Evolutionary conservation across 352 stramenopile genomes (phyloP).

Genomic region (Globisporangium ultimum): DNA sequence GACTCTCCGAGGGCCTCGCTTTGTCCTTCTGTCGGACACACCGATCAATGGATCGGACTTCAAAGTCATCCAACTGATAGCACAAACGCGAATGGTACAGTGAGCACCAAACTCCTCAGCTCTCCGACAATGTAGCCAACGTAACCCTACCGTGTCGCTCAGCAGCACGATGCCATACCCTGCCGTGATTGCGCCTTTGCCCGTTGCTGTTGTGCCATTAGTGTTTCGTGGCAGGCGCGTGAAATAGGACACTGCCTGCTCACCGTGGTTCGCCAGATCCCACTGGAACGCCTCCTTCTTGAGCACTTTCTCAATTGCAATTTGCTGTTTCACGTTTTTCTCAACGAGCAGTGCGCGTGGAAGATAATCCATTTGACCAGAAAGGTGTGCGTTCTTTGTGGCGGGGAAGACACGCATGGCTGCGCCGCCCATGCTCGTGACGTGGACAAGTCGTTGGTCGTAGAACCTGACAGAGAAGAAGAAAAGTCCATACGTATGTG

Average conservation of each 20-base stretch:
- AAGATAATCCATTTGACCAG: constrained; percentile 48
- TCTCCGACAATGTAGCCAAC: not conserved
- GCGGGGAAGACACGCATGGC: constrained; percentile 45
- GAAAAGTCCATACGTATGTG: too few species aligned
- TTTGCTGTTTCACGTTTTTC: constrained; percentile 47
- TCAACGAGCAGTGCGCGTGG: constrained; percentile 63
- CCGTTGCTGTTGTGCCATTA: not conserved
- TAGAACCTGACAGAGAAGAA: constrained; percentile 47
- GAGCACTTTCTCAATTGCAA: constrained; percentile 55
- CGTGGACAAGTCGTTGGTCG: constrained; percentile 46
- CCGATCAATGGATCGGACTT: constrained; percentile 49
- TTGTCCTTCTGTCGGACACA: constrained; percentile 41
- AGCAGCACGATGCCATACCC: constrained; percentile 57
- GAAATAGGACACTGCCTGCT: constrained; percentile 52
- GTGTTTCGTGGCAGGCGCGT: constrained; percentile 23
- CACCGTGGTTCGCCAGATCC: constrained; percentile 57
- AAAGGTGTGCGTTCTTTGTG: constrained; percentile 60
- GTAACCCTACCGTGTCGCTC: constrained; percentile 40
- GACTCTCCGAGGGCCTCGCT: constrained; percentile 12
- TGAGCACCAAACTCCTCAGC: not conserved
- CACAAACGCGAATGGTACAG: not conserved
- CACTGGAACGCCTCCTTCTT: constrained; percentile 64
- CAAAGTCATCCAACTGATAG: constrained; percentile 39
- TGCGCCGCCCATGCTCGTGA: constrained; percentile 56
- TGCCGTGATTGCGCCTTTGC: not conserved